These are phyloP conservation scores for Sclerospora graminicola DNA, from an alignment of 352 stramenopile species.

Conservation along the genomic window DNA sequence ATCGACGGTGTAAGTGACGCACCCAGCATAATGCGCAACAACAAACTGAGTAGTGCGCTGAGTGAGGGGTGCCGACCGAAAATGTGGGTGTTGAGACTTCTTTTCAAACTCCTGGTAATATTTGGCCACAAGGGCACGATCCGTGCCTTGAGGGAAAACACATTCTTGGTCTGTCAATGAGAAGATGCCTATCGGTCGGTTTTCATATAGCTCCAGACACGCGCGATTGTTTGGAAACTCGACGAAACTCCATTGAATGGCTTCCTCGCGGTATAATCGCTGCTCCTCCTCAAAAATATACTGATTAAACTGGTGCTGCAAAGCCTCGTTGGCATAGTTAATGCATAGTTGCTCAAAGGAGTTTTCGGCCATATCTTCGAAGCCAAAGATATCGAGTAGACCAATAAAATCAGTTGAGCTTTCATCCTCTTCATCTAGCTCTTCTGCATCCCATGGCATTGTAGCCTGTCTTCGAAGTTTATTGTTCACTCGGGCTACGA, in stretches of 20 bases:
- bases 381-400: constrained; percentile 84
- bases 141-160: constrained; percentile 63
- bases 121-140: constrained; percentile 67
- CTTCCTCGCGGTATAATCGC: constrained; percentile 60
- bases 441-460: constrained; percentile 5
- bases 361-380: constrained; percentile 81
- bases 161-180: constrained; percentile 78
- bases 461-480: constrained; percentile 41
- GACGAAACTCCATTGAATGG: constrained; percentile 63
- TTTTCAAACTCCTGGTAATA: constrained; percentile 67
- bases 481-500: constrained; percentile 88
- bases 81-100: constrained; percentile 44
- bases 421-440: constrained; percentile 9
- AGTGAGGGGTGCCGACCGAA: constrained; percentile 31
- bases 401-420: constrained; percentile 50
- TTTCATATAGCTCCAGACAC: constrained; percentile 77
- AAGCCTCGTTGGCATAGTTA: constrained; percentile 84
- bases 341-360: constrained; percentile 88
- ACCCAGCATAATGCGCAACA: constrained; percentile 79
- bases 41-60: constrained; percentile 67
- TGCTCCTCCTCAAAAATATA: constrained; percentile 90
- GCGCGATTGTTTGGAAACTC: constrained; percentile 72
- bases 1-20: constrained; percentile 66
- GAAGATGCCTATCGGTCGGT: constrained; percentile 67
- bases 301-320: constrained; percentile 85